Percentiles rank a stretch among this genome's conserved stretches.
Conservation (phyloP, 352 stramenopile species). For the Globisporangium megalacanthum region DNA sequence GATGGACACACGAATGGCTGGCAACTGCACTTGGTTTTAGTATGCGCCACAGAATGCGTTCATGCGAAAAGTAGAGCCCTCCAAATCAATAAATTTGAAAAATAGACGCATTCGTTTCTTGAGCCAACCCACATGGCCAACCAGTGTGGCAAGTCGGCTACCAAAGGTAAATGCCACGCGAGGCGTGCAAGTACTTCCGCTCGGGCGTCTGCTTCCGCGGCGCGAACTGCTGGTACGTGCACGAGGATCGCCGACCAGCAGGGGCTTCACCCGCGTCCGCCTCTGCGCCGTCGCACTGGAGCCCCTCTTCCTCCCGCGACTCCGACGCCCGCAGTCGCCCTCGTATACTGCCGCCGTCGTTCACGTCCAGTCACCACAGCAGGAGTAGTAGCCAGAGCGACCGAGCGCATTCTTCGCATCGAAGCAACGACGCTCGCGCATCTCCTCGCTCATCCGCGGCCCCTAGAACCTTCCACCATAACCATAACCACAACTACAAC, state of each 20-base stretch:
- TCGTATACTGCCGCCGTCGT: no score
- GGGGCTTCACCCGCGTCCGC: not conserved
- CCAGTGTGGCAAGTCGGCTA: no score
- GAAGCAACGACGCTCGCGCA: slow-evolving; percentile 1
- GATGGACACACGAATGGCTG: no score
- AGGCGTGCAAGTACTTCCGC: slow-evolving; percentile 9
- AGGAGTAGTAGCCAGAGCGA: not conserved
- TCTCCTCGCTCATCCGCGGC: no score
- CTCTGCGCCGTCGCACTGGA: not conserved
- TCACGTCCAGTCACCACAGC: not conserved
- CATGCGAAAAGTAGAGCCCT: no score
- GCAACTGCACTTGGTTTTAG: no score
- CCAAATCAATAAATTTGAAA: no score
- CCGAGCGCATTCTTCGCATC: not conserved
- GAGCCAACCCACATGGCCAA: no score
- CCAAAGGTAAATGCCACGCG: not conserved
- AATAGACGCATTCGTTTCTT: no score
- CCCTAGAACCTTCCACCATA: not conserved
- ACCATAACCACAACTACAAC: not conserved
- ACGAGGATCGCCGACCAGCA: not conserved
- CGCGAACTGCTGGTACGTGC: slow-evolving; percentile 7
- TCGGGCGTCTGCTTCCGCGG: slow-evolving; percentile 3
- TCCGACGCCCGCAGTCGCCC: not conserved
- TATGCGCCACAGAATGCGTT: no score
- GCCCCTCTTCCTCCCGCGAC: not conserved